Conservation (phyloP, 257 asterid genomes). For the Gardenia jasminoides region DNA sequence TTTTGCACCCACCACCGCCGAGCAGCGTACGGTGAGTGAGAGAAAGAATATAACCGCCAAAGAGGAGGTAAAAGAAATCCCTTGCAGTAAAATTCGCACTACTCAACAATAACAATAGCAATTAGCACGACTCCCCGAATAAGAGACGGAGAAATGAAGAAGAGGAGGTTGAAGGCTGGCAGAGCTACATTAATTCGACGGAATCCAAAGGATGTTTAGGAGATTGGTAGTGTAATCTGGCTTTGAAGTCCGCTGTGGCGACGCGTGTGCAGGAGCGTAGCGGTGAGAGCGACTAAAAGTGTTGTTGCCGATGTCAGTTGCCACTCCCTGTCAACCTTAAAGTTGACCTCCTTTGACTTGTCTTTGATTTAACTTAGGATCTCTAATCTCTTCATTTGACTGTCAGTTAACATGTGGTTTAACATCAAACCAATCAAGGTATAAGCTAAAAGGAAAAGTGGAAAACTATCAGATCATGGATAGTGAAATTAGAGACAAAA, state of each 20-base stretch:
- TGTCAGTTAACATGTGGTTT: no score
- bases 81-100: no score
- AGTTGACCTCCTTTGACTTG: neutral
- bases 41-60: constrained; percentile 12
- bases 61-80: neutral
- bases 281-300: neutral
- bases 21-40: neutral
- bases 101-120: neutral
- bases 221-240: constrained; percentile 3
- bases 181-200: constrained; percentile 30
- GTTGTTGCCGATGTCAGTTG: constrained; percentile 1
- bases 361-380: neutral
- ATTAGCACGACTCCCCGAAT: neutral
- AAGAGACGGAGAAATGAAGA: neutral
- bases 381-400: neutral
- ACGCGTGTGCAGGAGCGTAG: constrained; percentile 32
- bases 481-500: no score
- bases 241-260: constrained; percentile 76
- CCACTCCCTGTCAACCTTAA: constrained; percentile 19
- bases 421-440: no score
- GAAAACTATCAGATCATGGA: no score
- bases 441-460: no score
- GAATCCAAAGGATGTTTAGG: constrained; percentile 11
- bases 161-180: neutral
- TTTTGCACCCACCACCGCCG: neutral